Conservation (phyloP, 345 rosid species). For the Euphorbia tirucalli region DNA sequence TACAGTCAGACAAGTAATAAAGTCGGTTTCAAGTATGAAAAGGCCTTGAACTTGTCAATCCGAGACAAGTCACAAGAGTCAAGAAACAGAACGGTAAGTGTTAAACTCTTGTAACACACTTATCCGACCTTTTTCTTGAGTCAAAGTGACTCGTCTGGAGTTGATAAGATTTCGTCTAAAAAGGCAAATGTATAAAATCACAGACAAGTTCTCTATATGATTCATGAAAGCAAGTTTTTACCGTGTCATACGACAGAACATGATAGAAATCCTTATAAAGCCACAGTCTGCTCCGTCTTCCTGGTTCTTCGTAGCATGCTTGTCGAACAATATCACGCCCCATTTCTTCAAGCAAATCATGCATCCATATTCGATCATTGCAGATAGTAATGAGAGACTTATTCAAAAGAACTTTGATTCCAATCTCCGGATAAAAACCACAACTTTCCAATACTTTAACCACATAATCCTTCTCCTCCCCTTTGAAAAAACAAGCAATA, state of each 20-base stretch:
- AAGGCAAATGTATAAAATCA: no score
- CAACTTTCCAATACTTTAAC: conserved; percentile 2
- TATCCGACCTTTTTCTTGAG: neutral
- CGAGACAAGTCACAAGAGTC: neutral
- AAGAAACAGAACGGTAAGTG: neutral
- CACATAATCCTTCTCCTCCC: neutral
- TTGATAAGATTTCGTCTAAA: no score
- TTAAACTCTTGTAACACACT: neutral
- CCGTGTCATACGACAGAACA: conserved; percentile 12
- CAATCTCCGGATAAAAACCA: neutral
- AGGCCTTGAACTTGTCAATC: neutral
- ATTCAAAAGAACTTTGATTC: conserved; percentile 3
- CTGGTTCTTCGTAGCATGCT: conserved; percentile 9
- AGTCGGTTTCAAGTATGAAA: neutral
- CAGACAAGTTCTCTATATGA: neutral
- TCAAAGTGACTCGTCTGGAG: neutral
- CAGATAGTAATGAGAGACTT: conserved; percentile 22
- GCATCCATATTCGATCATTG: conserved; percentile 31
- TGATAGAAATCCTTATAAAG: conserved; percentile 4
- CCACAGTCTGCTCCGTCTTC: conserved; percentile 18
- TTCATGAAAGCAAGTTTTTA: neutral
- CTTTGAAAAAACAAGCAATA: conserved; percentile 16
- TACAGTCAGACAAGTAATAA: neutral
- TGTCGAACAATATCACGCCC: conserved; percentile 31
- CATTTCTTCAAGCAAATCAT: conserved; percentile 36